Evolutionary conservation across 495 filamentous ascomycete species (phyloP), one percentile per base, ranked within the genome.

Genomic region (Penicillium riverlandense): DNA sequence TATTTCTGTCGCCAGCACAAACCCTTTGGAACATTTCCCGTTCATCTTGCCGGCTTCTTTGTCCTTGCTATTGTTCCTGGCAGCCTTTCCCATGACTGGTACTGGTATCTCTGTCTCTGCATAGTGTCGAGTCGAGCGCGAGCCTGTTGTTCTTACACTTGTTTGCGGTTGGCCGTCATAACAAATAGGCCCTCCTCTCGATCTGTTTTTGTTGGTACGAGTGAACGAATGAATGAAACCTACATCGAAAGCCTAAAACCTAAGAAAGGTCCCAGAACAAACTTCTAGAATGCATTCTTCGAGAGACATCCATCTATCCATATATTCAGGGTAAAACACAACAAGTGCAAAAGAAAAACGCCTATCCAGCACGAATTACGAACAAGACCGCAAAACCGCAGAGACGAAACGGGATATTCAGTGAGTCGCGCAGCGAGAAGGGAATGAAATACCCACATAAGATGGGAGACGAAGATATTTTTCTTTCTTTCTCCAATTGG

Each of bases 191-290:
- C 22, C 4, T 22, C 11, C 16, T 8, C 14, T 40, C 38, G 12
- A 43, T 37, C 4, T 37, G 34, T 16, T 15, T 43, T 14, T 47
- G 59, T 50, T 57, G 57, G 54, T 53, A 69, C 45, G 65, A 69
- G 63, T 63, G 53, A 65, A 67, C 55, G 63, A 67, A 61, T 63
- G 57, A 67, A 70, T 55, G 64, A 67, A 63, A 45, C 36, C 61
- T 48, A 55, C 44, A 52, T 55, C 37, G 37, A 34, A 48, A 43
- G 13, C 8, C 27, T 35, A 22, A 22, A 22, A 22, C 22, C 22
- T 6, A 0, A 22, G 2, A 4, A 22, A 22, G 22, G 22, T 22
- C 22, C 22, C 22, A 22, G 6, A 22, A 6, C 22, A 22, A 22
- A 22, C 22, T 22, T 4, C 22, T 22, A 22, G 22, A 6, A 22